Evolutionary conservation across 2,329 filamentous ascomycete species (phyloP).

Genomic region (Cladosporium oxysporum): DNA sequence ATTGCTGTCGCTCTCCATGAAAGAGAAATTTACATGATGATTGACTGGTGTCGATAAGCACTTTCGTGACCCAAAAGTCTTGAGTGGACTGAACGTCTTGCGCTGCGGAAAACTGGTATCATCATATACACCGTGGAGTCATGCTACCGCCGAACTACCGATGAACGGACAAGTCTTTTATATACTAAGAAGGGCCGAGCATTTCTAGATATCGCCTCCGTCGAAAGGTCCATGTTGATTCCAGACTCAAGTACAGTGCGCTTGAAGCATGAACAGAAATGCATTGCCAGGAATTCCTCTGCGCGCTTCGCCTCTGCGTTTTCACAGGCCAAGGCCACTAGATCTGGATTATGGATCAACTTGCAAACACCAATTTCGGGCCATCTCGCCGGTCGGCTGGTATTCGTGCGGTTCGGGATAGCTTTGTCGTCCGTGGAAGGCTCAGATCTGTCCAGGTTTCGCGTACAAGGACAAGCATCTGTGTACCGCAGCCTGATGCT

Average conservation of each 20-base stretch:
- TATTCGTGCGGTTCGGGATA: neutral
- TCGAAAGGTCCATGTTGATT: neutral
- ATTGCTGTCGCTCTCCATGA: neutral
- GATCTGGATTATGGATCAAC: neutral
- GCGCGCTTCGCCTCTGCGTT: neutral
- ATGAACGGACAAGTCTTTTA: neutral
- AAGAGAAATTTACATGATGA: neutral
- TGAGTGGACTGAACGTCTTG: neutral
- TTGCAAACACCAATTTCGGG: neutral
- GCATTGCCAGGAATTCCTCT: too few species aligned
- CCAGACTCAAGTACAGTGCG: neutral
- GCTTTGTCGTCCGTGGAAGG: neutral
- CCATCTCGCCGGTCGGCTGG: neutral
- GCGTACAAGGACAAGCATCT: neutral
- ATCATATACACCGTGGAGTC: neutral
- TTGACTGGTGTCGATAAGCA: neutral
- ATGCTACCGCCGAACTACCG: neutral
- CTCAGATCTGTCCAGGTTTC: neutral
- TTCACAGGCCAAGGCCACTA: neutral
- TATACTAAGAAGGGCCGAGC: neutral
- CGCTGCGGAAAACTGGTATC: neutral
- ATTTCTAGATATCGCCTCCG: neutral
- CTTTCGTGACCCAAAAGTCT: neutral
- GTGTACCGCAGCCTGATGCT: neutral
- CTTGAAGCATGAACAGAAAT: neutral